These are phyloP conservation scores for Cutaneotrichosporon arboriforme DNA, from an alignment of 1,284 basidiomycete species.

Conservation along the genomic window DNA sequence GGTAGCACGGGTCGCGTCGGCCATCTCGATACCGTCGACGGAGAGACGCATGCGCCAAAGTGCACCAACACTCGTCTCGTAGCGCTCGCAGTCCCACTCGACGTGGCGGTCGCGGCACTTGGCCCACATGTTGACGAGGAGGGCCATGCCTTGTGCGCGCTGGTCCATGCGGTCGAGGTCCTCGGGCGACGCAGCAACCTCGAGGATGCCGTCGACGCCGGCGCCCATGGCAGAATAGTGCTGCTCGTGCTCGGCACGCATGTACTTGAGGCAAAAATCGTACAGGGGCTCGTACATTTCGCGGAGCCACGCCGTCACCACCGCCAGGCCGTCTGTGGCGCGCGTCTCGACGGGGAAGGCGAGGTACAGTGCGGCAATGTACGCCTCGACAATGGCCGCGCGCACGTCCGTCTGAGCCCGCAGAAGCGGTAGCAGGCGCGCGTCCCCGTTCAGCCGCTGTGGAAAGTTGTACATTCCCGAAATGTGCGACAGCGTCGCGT, in stretches of 20 bases:
- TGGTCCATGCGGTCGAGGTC: slow-evolving; percentile 28
- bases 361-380: slow-evolving; percentile 42
- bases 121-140: slow-evolving; percentile 26
- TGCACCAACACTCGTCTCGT: slow-evolving; percentile 29
- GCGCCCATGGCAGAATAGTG: slow-evolving; percentile 25
- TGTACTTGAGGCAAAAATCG: slow-evolving; percentile 42
- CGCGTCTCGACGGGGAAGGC: slow-evolving; percentile 27
- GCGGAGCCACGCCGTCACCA: slow-evolving; percentile 36
- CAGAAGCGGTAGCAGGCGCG: slow-evolving; percentile 30
- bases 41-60: slow-evolving; percentile 28
- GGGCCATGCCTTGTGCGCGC: slow-evolving; percentile 26
- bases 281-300: slow-evolving; percentile 42
- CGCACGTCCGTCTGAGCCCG: slow-evolving; percentile 39
- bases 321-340: slow-evolving; percentile 18
- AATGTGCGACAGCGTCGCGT: slow-evolving; percentile 41
- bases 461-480: slow-evolving; percentile 41
- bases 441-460: slow-evolving; percentile 29
- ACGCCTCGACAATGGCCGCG: slow-evolving; percentile 44
- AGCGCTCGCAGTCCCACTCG: slow-evolving; percentile 27
- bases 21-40: slow-evolving; percentile 36
- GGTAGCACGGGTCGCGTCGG: slow-evolving; percentile 30
- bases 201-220: slow-evolving; percentile 22
- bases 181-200: slow-evolving; percentile 18
- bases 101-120: slow-evolving; percentile 17
- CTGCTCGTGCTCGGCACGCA: slow-evolving; percentile 32